phyloP scores from a whole-genome alignment of 176 grass and related monocot genomes.

The Puya raimondii region DNA sequence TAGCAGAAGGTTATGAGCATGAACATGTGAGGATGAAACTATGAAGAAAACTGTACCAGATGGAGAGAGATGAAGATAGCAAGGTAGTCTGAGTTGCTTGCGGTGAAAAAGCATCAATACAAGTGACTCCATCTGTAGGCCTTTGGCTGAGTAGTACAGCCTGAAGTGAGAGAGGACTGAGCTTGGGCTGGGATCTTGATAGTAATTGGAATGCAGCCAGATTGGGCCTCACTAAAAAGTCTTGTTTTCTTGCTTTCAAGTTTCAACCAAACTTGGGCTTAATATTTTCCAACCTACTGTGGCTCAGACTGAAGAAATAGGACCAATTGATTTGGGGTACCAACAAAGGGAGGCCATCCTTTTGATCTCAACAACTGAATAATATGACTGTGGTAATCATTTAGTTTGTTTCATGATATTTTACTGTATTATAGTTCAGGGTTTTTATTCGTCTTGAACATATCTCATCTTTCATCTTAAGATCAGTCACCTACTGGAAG shows the following conservation, averaged over 20 bases:
- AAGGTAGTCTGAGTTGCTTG: too few relatives aligned
- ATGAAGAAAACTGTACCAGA: too few relatives aligned
- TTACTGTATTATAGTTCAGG: neutral
- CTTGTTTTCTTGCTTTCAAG: neutral
- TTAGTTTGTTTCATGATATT: neutral
- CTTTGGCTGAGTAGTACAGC: neutral
- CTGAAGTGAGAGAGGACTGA: neutral
- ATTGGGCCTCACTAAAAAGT: neutral
- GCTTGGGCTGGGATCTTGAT: neutral
- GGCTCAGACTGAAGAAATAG: neutral
- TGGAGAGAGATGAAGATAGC: too few relatives aligned
- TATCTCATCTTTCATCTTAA: neutral
- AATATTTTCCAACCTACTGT: neutral
- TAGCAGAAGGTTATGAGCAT: too few relatives aligned
- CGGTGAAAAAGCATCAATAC: too few relatives aligned
- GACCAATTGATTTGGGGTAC: neutral
- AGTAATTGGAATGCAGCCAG: neutral
- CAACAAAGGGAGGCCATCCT: neutral
- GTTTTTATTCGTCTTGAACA: neutral
- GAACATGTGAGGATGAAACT: too few relatives aligned
- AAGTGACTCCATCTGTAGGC: too few relatives aligned
- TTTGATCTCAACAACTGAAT: neutral
- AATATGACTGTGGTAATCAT: neutral
- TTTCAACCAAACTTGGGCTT: neutral
- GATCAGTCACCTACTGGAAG: neutral